Evolutionary conservation across 148 eudicot species (phyloP).

Genomic region (Cornus controversa): DNA sequence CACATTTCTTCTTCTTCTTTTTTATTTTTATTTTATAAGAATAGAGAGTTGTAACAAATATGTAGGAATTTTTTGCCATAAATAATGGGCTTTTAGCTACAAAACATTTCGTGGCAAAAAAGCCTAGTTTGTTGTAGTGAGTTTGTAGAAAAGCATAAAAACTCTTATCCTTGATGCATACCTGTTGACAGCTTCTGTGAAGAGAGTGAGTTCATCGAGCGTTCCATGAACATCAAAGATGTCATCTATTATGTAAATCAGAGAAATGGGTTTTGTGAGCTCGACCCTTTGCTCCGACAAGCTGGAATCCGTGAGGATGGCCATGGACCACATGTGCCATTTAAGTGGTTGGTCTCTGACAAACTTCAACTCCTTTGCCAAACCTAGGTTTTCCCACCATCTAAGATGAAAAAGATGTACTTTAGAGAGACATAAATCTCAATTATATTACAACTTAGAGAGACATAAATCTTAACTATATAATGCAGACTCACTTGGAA

Average conservation of each 20-base stretch:
- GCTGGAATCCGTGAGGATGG: conserved; percentile 30
- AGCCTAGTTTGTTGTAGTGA: no score
- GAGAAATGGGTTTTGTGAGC: conserved; percentile 42
- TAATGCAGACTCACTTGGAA: conserved; percentile 30
- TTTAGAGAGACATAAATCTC: not conserved
- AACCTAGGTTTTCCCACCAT: conserved; percentile 49
- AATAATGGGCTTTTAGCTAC: no score
- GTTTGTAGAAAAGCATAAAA: not conserved
- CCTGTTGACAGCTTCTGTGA: conserved; percentile 53
- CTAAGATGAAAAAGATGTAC: conserved; percentile 16
- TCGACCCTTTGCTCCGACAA: conserved; percentile 37
- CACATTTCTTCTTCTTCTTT: no score
- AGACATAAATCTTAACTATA: not conserved
- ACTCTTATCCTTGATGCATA: not conserved
- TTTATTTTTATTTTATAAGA: no score
- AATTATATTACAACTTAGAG: no score
- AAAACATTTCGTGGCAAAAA: no score
- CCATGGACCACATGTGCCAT: conserved; percentile 67
- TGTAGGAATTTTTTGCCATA: not conserved
- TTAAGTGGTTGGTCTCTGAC: conserved; percentile 49
- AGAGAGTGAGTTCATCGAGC: conserved; percentile 36
- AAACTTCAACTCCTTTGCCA: conserved; percentile 35
- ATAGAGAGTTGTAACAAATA: no score
- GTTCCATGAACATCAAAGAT: conserved; percentile 58
- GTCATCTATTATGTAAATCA: conserved; percentile 57